phyloP scores from a whole-genome alignment of 2,329 filamentous ascomycete species.

The Chrysoporthe puriensis region DNA sequence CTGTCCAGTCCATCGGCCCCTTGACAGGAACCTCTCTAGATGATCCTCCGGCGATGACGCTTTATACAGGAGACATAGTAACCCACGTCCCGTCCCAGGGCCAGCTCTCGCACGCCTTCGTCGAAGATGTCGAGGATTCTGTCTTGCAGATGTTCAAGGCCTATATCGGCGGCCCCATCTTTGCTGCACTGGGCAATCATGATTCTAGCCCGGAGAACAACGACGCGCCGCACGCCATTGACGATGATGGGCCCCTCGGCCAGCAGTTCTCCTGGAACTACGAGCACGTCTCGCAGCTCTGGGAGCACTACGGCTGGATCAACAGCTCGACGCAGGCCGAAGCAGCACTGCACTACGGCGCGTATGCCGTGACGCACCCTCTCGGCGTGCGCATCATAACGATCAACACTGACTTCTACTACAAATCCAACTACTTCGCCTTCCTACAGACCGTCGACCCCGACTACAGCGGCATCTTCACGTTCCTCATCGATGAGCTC shows the following conservation, averaged over 20 bases:
- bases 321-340: slow-evolving; percentile 46
- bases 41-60: slow-evolving; percentile 53
- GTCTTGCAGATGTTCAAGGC: slow-evolving; percentile 59
- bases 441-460: slow-evolving; percentile 44
- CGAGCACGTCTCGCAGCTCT: slow-evolving; percentile 56
- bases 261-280: slow-evolving; percentile 63
- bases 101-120: slow-evolving; percentile 55
- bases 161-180: slow-evolving; percentile 60
- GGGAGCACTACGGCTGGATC: slow-evolving; percentile 61
- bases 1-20: slow-evolving; percentile 57
- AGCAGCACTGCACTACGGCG: slow-evolving; percentile 58
- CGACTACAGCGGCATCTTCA: slow-evolving; percentile 47
- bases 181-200: slow-evolving; percentile 60
- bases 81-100: slow-evolving; percentile 54
- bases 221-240: slow-evolving; percentile 55
- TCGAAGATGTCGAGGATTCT: slow-evolving; percentile 56
- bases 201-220: slow-evolving; percentile 58
- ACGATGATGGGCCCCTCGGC: slow-evolving; percentile 50
- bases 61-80: slow-evolving; percentile 62
- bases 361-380: slow-evolving; percentile 58
- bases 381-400: slow-evolving; percentile 52
- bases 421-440: slow-evolving; percentile 47
- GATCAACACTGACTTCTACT: slow-evolving; percentile 51
- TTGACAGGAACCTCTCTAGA: slow-evolving; percentile 56
- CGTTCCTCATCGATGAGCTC: slow-evolving; percentile 48